Percentiles rank a stretch among this genome's conserved stretches.
phyloP scores from a whole-genome alignment of 352 stramenopile species.

The Saprolegnia diclina region DNA sequence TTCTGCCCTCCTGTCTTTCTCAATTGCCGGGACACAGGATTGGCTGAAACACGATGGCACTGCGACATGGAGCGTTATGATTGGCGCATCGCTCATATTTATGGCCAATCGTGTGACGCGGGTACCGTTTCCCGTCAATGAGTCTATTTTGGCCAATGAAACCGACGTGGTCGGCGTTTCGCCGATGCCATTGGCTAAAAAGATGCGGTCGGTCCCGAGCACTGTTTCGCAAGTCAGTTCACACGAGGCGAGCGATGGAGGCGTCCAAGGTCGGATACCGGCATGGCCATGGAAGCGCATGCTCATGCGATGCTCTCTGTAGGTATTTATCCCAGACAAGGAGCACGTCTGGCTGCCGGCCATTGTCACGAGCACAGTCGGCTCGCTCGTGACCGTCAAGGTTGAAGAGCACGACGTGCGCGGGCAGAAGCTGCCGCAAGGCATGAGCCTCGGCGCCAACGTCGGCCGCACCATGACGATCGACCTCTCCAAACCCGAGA shows the following conservation, averaged over 20 bases:
- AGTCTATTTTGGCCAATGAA: slow-evolving; percentile 6
- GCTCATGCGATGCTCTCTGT: slow-evolving; percentile 7
- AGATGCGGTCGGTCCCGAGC: not conserved
- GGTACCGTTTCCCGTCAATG: slow-evolving; percentile 4
- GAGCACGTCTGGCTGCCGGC: slow-evolving; percentile 78
- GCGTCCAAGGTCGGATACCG: slow-evolving; percentile 12
- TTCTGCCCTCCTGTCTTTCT: no score
- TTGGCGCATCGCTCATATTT: not conserved
- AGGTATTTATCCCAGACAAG: slow-evolving; percentile 71
- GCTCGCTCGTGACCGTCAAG: slow-evolving; percentile 51
- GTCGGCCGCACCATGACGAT: slow-evolving; percentile 50
- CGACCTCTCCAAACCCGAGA: slow-evolving; percentile 44
- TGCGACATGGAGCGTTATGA: not conserved
- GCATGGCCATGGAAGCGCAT: not conserved
- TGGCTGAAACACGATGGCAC: not conserved
- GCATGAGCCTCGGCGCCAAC: slow-evolving; percentile 49
- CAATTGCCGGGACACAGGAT: not conserved
- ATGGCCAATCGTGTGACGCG: not conserved
- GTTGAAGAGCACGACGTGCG: slow-evolving; percentile 50
- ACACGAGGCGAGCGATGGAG: slow-evolving; percentile 22
- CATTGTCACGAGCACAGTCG: slow-evolving; percentile 47
- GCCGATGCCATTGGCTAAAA: not conserved
- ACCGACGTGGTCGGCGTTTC: not conserved
- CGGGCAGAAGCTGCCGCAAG: slow-evolving; percentile 39
- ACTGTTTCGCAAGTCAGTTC: slow-evolving; percentile 23